Evolutionary conservation across 208 protist species (phyloP).

Genomic region (Jaenimonas drosophilae): DNA sequence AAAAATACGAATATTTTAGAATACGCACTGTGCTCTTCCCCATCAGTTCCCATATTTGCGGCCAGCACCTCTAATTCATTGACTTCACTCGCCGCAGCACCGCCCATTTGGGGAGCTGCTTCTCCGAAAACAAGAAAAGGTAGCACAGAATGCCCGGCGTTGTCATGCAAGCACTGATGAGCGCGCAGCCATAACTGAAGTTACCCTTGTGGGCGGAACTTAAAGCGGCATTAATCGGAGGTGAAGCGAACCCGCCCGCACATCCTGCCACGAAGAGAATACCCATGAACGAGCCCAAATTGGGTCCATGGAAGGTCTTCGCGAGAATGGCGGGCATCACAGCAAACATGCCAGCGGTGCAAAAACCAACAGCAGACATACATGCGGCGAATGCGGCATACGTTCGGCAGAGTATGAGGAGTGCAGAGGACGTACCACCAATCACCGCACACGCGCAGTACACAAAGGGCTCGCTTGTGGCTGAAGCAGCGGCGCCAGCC

Average conservation of each 20-base stretch:
- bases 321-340: slow-evolving; percentile 72
- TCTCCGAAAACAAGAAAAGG: slow-evolving; percentile 39
- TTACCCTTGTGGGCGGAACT: slow-evolving; percentile 50
- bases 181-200: slow-evolving; percentile 67
- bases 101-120: too few relatives aligned
- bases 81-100: too few relatives aligned
- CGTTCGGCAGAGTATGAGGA: slow-evolving; percentile 51
- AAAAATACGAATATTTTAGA: too few relatives aligned
- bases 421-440: slow-evolving; percentile 21
- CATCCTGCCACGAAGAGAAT: slow-evolving; percentile 55
- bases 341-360: slow-evolving; percentile 74
- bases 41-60: too few relatives aligned
- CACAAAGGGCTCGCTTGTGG: slow-evolving; percentile 44
- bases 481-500: slow-evolving; percentile 39
- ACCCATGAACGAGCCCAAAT: slow-evolving; percentile 73
- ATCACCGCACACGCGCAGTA: slow-evolving; percentile 43
- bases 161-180: slow-evolving; percentile 61
- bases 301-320: slow-evolving; percentile 56
- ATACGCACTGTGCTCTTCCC: too few relatives aligned
- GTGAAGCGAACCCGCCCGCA: slow-evolving; percentile 64
- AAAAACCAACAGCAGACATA: slow-evolving; percentile 58
- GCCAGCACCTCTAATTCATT: too few relatives aligned
- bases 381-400: slow-evolving; percentile 56
- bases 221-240: slow-evolving; percentile 62
- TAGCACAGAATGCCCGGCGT: slow-evolving; percentile 54